Base-by-base conservation (phyloP, 208 protist genomes). In the Trypanosoma theileri region DNA sequence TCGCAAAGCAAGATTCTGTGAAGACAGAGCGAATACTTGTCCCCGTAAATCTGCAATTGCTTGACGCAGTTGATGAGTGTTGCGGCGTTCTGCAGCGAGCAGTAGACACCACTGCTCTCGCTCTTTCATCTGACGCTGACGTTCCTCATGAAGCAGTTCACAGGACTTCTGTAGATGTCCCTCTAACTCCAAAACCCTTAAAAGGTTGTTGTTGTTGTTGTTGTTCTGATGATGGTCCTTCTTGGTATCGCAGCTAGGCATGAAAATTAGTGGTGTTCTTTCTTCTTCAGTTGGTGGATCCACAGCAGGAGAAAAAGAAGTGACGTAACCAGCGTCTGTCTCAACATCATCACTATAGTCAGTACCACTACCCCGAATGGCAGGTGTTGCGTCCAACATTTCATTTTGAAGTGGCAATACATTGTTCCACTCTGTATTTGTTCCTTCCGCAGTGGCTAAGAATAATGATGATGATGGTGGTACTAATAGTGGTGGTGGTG, bases 101-200 rank as follows among this genome's bases (percentile, higher is more conserved):
- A 72, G 40, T 22, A 72, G n/a, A 41, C 59, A 58, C 67, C 67
- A 72, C 28, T 58, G 48, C 46, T 64, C 57, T 40, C 57, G 40
- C 67, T 72, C 67, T 17, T 55, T 44, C 46, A 35, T 17, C 14
- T 19, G 4, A 9, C 19, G n/a, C 6, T 46, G 28, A 19, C 42
- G 55, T 17, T 45, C 42, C 4, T 53, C 41, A 13, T 22, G 41
- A 9, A 71, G 66, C 41, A 31, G 31, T 35, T 57, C 62, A n/a
- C 6, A 14, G 16, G 42, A 14, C 54, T 46, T 31, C 21, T 26
- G 17, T 24, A 13, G 12, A 16, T 9, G 11, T 14, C 19, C 59
- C 40, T 26, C 42, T 14, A 11, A 11, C 45, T 12, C 60, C 11
- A 26, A 16, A 44, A 22, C 14, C 52, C 0, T 51, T 16, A 31